These are phyloP conservation scores for Hypoxylon lenormandii DNA, from an alignment of 495 filamentous ascomycete species.

Conservation along the genomic window DNA sequence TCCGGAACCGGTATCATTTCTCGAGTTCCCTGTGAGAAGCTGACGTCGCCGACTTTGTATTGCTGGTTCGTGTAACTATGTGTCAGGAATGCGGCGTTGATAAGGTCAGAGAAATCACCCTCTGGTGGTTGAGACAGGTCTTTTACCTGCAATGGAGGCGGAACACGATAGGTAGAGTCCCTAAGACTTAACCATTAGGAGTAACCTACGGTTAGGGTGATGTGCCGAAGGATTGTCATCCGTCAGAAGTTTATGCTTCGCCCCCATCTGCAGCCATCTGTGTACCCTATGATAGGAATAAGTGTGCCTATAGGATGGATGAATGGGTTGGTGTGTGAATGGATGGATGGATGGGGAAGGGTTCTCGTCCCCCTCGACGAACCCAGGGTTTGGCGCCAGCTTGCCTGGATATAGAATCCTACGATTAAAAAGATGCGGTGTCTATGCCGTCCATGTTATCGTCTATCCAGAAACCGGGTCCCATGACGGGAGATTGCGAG, in stretches of 20 bases:
- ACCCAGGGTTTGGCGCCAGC: conserved; percentile 12
- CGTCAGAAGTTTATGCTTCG: conserved; percentile 37
- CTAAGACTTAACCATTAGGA: conserved; percentile 14
- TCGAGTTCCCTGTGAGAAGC: conserved; percentile 31
- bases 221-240: conserved; percentile 38
- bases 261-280: conserved; percentile 18
- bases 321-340: background rate
- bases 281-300: conserved; percentile 15
- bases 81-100: conserved; percentile 24
- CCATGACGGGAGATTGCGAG: conserved; percentile 6
- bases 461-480: conserved; percentile 19
- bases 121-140: conserved; percentile 10
- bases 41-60: conserved; percentile 12
- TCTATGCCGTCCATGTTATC: conserved; percentile 12
- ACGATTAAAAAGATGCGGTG: conserved; percentile 8
- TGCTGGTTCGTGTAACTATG: conserved; percentile 20
- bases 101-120: background rate
- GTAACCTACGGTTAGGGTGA: background rate
- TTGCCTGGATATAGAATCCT: conserved; percentile 11
- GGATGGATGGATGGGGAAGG: background rate
- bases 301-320: background rate
- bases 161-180: conserved; percentile 19
- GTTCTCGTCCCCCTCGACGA: background rate
- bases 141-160: background rate
- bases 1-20: conserved; percentile 26